Evolutionary conservation across 2,329 filamentous ascomycete species (phyloP).

Genomic region (Biscogniauxia marginata): DNA sequence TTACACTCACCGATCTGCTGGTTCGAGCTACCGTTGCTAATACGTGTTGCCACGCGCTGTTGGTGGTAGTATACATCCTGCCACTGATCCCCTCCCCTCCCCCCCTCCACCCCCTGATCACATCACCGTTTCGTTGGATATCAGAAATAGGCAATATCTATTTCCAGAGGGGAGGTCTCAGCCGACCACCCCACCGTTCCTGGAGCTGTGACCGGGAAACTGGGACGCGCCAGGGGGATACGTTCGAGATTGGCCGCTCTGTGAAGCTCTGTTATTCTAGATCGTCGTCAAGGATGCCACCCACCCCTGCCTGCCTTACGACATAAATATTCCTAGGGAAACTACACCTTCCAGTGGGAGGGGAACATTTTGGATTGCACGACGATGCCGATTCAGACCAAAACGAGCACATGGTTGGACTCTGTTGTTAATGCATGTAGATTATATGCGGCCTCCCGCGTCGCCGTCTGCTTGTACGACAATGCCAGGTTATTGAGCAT

Average conservation of each 20-base stretch:
- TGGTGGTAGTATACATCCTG: background rate
- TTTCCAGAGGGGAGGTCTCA: background rate
- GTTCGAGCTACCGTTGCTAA: background rate
- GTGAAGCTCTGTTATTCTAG: conserved; percentile 13
- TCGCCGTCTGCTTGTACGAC: conserved; percentile 16
- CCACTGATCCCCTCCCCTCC: too few species aligned
- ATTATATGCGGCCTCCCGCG: conserved; percentile 20
- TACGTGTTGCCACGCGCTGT: conserved; percentile 2
- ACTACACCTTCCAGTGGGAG: background rate
- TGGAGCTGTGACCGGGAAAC: background rate
- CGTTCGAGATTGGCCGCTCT: conserved; percentile 22
- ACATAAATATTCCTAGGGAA: conserved; percentile 16
- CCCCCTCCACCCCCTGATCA: background rate
- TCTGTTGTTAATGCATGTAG: conserved; percentile 19
- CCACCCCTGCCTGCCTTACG: conserved; percentile 6
- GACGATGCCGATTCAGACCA: background rate
- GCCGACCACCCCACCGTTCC: background rate
- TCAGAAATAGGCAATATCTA: background rate
- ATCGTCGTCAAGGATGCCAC: conserved; percentile 14
- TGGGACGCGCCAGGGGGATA: conserved; percentile 2
- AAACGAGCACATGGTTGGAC: conserved; percentile 15
- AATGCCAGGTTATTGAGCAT: conserved; percentile 15
- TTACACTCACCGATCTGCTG: background rate
- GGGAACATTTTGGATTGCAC: conserved; percentile 7
- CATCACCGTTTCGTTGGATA: background rate